Evolutionary conservation across 306 rosid genomes (phyloP).

Genomic region (Inga leiocalycina): DNA sequence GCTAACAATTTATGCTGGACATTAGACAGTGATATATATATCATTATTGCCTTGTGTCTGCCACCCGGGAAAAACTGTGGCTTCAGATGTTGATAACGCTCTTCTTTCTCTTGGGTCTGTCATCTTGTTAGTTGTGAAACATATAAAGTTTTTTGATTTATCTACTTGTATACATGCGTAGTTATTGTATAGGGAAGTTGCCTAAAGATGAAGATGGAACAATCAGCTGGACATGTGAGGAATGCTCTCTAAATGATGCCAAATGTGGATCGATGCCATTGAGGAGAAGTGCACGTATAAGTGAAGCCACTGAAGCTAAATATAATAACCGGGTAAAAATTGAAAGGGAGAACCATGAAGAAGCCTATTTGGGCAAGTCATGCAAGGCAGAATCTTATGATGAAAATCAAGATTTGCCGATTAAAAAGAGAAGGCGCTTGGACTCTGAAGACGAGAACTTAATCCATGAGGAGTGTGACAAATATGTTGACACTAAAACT

Average conservation of each 20-base stretch:
- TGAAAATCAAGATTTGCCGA: background rate
- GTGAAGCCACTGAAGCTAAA: slow-evolving; percentile 32
- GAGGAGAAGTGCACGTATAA: slow-evolving; percentile 40
- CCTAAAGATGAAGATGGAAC: slow-evolving; percentile 29
- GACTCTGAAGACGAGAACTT: background rate
- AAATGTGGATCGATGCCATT: background rate
- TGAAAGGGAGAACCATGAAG: background rate
- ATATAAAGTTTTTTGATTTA: slow-evolving; percentile 2
- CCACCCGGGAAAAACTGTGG: background rate
- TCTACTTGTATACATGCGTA: background rate
- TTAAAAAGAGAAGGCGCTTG: background rate
- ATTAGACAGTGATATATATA: background rate
- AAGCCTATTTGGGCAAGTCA: background rate
- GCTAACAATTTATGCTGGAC: background rate
- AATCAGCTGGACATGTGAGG: slow-evolving; percentile 39
- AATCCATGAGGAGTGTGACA: slow-evolving; percentile 5
- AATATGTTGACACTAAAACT: background rate
- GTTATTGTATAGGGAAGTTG: slow-evolving; percentile 36
- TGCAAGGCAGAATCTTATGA: slow-evolving; percentile 12
- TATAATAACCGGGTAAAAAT: slow-evolving; percentile 21
- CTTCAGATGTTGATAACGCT: background rate
- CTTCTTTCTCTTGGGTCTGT: background rate
- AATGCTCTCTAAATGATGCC: slow-evolving; percentile 31
- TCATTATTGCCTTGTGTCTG: background rate
- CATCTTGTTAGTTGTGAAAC: background rate